phyloP scores from a whole-genome alignment of 2,329 filamentous ascomycete genomes.

The Xylaria sp. region DNA sequence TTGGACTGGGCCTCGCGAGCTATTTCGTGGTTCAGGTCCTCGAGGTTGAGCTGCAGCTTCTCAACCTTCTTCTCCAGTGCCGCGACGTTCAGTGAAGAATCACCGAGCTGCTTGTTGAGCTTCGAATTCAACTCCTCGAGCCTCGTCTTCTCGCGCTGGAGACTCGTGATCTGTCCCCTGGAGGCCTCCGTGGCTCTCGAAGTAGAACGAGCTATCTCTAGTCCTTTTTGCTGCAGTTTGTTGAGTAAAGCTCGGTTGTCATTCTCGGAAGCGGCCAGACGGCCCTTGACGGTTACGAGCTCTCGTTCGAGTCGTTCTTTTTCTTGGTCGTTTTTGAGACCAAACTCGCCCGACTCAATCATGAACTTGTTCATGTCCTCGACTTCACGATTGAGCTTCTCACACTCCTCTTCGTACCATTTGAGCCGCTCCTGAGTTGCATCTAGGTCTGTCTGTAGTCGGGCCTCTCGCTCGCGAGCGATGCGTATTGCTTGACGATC shows the following conservation, averaged over 20 bases:
- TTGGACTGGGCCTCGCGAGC: constrained; percentile 84
- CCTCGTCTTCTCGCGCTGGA: constrained; percentile 78
- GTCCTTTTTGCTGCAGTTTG: constrained; percentile 93
- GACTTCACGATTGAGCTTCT: constrained; percentile 70
- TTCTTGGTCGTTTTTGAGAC: constrained; percentile 83
- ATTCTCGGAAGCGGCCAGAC: constrained; percentile 86
- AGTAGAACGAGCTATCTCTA: constrained; percentile 87
- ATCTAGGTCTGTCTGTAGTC: constrained; percentile 73
- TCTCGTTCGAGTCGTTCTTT: constrained; percentile 92
- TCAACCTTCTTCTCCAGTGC: constrained; percentile 91
- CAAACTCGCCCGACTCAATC: constrained; percentile 82
- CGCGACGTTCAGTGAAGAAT: constrained; percentile 75
- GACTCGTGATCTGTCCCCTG: constrained; percentile 65
- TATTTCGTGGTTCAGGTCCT: constrained; percentile 90
- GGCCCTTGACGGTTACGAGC: constrained; percentile 82
- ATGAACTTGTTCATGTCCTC: constrained; percentile 84
- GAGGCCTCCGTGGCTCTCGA: constrained; percentile 82
- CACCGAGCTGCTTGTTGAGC: constrained; percentile 77
- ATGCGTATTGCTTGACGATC: constrained; percentile 73
- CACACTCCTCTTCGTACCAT: constrained; percentile 74
- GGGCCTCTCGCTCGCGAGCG: constrained; percentile 73
- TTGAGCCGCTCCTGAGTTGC: constrained; percentile 69
- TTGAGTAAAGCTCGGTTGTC: constrained; percentile 93
- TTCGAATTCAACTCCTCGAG: constrained; percentile 77
- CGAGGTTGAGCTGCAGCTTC: constrained; percentile 79